phyloP scores from a whole-genome alignment of 495 filamentous ascomycete genomes.

The Hypoxylon cercidicola region DNA sequence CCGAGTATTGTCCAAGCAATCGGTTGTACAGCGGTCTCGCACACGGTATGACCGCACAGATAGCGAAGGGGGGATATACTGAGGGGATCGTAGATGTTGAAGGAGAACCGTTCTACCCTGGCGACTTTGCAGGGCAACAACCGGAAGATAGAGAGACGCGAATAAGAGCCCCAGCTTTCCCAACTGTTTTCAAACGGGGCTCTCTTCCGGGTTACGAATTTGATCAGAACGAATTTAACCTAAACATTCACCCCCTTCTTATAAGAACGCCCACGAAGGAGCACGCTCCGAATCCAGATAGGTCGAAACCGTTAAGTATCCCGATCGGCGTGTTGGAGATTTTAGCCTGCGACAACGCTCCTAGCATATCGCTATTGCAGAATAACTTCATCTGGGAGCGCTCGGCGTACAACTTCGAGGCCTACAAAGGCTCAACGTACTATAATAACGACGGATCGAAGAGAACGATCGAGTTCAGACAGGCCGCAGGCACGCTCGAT shows the following conservation, averaged over 20 bases:
- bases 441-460: background rate
- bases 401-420: background rate
- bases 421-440: background rate
- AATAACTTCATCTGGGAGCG: background rate
- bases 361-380: conserved; percentile 2
- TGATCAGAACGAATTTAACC: background rate
- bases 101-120: no score
- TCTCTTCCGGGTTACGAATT: conserved; percentile 24
- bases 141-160: no score
- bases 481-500: conserved; percentile 23
- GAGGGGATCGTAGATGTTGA: background rate
- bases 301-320: conserved; percentile 1
- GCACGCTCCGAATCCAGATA: background rate
- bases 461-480: conserved; percentile 35
- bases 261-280: background rate
- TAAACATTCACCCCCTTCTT: no score
- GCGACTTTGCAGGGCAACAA: no score
- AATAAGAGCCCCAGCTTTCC: background rate
- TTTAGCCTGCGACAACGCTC: background rate
- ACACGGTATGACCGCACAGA: background rate
- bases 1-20: conserved; percentile 13
- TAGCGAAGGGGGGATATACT: background rate
- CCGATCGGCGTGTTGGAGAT: background rate
- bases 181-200: conserved; percentile 24
- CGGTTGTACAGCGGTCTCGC: conserved; percentile 19